phyloP scores from a whole-genome alignment of 768 basidiomycete genomes.

The Tricholomella constricta region DNA sequence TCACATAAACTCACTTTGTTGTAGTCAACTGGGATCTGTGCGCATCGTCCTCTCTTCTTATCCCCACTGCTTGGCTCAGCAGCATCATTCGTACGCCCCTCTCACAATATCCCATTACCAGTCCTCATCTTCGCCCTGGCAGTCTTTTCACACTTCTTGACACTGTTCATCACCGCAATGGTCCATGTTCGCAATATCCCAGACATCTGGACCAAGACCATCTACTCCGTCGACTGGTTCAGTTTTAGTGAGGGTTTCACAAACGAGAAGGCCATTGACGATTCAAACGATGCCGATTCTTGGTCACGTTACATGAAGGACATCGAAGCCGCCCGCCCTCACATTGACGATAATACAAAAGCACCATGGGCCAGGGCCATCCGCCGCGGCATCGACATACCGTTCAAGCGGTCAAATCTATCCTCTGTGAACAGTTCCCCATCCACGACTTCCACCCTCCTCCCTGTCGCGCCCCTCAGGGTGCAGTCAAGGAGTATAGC shows the following conservation, averaged over 20 bases:
- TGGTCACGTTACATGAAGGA: slow-evolving; percentile 22
- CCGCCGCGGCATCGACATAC: slow-evolving; percentile 59
- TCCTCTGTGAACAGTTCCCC: slow-evolving; percentile 19
- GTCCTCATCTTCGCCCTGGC: background rate
- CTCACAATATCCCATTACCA: background rate
- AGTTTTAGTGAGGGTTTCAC: slow-evolving; percentile 8
- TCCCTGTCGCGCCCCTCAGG: slow-evolving; percentile 34
- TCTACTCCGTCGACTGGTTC: slow-evolving; percentile 66
- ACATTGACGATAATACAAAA: slow-evolving; percentile 24
- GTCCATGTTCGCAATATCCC: slow-evolving; percentile 45
- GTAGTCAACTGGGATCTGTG: slow-evolving; percentile 45
- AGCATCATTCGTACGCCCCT: slow-evolving; percentile 45
- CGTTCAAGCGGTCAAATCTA: slow-evolving; percentile 40
- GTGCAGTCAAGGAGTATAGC: slow-evolving; percentile 25
- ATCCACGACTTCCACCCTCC: slow-evolving; percentile 17
- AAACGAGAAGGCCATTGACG: background rate
- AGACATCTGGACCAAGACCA: slow-evolving; percentile 52
- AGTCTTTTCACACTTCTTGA: slow-evolving; percentile 60
- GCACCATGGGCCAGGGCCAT: slow-evolving; percentile 54
- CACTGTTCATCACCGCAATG: slow-evolving; percentile 47
- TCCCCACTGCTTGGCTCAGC: slow-evolving; percentile 50
- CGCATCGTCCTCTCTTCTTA: slow-evolving; percentile 48
- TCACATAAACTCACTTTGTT: slow-evolving; percentile 10
- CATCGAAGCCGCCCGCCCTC: slow-evolving; percentile 18
- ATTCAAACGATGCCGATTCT: slow-evolving; percentile 5